These are phyloP conservation scores for Sporothrix luriei DNA, from an alignment of 2,329 filamentous ascomycete species.

Conservation along the genomic window DNA sequence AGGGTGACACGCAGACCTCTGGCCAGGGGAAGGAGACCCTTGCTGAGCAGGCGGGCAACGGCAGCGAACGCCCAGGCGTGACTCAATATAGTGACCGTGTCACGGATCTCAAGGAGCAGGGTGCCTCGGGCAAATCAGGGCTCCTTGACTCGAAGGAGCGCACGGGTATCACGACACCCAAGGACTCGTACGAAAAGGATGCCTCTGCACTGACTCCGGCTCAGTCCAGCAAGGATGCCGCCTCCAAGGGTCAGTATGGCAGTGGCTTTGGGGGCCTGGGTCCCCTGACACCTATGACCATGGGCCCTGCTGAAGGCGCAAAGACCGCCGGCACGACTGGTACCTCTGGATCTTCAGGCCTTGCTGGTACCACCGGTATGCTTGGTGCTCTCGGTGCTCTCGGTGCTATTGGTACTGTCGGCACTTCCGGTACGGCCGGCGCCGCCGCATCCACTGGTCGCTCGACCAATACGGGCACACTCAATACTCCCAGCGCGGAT, in stretches of 20 bases:
- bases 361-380: not conserved
- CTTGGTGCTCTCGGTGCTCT: not conserved
- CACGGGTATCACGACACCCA: not conserved
- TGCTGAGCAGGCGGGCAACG: not conserved
- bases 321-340: not conserved
- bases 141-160: not conserved
- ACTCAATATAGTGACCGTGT: not conserved
- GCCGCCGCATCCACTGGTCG: conserved; percentile 5
- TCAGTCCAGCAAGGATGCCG: not conserved
- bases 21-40: not conserved
- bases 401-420: not conserved
- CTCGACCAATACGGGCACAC: not conserved
- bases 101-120: not conserved
- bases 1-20: not conserved
- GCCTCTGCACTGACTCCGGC: not conserved
- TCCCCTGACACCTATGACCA: conserved; percentile 22
- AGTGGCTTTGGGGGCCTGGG: not conserved
- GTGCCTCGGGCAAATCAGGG: not conserved
- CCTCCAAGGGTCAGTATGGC: conserved; percentile 33
- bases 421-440: conserved; percentile 23
- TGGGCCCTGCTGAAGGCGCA: conserved; percentile 8
- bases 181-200: conserved; percentile 9
- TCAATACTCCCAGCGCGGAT: conserved; percentile 13
- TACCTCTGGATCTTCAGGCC: not conserved
- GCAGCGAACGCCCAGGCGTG: conserved; percentile 1